These are phyloP conservation scores for Gomphus bonarii DNA, from an alignment of 1,284 basidiomycete species.

Conservation along the genomic window DNA sequence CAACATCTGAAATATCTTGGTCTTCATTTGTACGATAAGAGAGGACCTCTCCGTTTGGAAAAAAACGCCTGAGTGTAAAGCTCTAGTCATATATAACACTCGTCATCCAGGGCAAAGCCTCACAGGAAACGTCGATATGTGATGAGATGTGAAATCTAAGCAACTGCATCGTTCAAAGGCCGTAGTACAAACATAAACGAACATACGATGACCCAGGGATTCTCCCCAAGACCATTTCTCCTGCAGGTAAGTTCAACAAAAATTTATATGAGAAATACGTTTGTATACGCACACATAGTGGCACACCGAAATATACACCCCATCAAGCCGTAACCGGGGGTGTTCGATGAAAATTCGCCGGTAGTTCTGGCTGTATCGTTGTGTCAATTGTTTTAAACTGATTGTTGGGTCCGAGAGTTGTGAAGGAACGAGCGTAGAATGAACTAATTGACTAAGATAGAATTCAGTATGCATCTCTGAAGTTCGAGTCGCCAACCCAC, in stretches of 20 bases:
- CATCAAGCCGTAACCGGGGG: constrained; percentile 75
- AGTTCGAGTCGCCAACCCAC: constrained; percentile 29
- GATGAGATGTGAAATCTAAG: constrained; percentile 41
- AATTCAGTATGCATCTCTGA: constrained; percentile 11
- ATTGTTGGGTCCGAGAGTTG: constrained; percentile 43
- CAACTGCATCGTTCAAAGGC: neutral
- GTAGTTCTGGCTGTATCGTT: constrained; percentile 50
- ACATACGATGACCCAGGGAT: constrained; percentile 25
- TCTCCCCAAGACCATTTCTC: constrained; percentile 7
- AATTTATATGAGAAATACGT: constrained; percentile 18
- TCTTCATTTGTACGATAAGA: constrained; percentile 83
- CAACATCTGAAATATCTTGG: constrained; percentile 59
- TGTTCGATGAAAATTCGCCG: constrained; percentile 72
- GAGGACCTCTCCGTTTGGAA: constrained; percentile 77
- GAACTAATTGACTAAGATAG: constrained; percentile 40
- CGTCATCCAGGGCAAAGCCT: constrained; percentile 19
- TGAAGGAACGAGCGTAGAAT: constrained; percentile 58
- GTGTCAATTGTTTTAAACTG: constrained; percentile 36
- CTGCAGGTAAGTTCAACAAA: constrained; percentile 23
- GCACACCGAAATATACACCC: constrained; percentile 84
- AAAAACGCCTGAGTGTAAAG: constrained; percentile 61
- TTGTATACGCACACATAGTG: constrained; percentile 63
- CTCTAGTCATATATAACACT: neutral
- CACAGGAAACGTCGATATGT: constrained; percentile 81
- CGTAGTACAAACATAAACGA: neutral